Evolutionary conservation across 208 protist species (phyloP), one percentile per base, ranked within the genome.

Genomic region (Leishmania major): DNA sequence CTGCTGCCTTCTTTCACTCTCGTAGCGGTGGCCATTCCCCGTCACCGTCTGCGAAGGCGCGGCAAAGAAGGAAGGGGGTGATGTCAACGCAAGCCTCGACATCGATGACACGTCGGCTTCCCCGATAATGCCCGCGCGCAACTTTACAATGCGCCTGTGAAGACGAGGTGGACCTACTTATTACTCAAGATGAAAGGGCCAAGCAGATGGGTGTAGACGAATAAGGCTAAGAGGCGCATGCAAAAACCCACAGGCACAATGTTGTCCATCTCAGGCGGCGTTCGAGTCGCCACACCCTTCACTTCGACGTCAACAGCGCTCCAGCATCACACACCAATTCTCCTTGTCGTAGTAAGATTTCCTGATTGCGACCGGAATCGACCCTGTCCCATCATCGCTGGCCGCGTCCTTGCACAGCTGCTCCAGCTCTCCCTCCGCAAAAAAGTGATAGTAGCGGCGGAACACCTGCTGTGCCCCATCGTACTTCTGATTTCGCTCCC

Each of bases 361-460:
- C 49, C 74, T 60, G 4, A 93, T 80, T 4, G 60, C 53, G 11
- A 75, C 25, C 15, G 64, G 69, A 22, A 80, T 67, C 28, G n/a
- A 22, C 0, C 49, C 75, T n/a, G n/a, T 66, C 15, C 51, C 62
- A 11, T 80, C 35, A 87, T 77, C 40, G 64, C 78, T 55, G 78
- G 22, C 28, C 6, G 92, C 92, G 40, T 92, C 88, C 43, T 35
- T 15, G 51, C 84, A 89, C 66, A 97, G 81, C 15, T 72, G 53
- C 77, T 97, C 92, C 75, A 98, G 80, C 53, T 98, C 96, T 2
- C 93, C 92, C 71, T 94, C 59, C 0, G 62, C 45, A 77, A 97
- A 98, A 6, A 98, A 87, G 83, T 98, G 96, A 77, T 97, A 98
- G 79, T 92, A 98, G 8, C 96, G 90, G 60, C 93, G 84, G 45